Evolutionary conservation across 2,329 filamentous ascomycete genomes (phyloP).

Genomic region (Neofusicoccum sp.): DNA sequence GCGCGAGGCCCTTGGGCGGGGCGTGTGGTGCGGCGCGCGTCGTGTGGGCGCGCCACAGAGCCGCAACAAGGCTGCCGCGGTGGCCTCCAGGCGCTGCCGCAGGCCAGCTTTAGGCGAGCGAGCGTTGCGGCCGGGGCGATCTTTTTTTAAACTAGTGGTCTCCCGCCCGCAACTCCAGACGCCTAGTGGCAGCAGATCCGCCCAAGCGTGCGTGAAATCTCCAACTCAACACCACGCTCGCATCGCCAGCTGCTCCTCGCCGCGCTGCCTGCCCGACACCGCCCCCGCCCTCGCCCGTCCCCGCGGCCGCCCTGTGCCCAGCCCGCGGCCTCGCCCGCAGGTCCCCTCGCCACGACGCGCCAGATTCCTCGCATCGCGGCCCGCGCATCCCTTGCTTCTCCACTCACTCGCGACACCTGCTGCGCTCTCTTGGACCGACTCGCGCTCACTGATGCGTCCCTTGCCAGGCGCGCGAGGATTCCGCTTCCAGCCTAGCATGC

Average conservation of each 20-base stretch:
- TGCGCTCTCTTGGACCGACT: conserved; percentile 23
- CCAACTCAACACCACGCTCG: conserved; percentile 14
- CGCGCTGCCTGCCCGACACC: conserved; percentile 12
- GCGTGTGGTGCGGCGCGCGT: background rate
- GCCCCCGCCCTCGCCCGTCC: conserved; percentile 6
- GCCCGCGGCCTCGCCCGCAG: conserved; percentile 6
- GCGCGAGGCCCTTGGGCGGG: background rate
- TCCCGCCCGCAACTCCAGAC: conserved; percentile 11
- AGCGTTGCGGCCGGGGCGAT: conserved; percentile 1
- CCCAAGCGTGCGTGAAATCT: conserved; percentile 15
- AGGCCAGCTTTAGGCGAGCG: conserved; percentile 5
- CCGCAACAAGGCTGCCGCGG: background rate
- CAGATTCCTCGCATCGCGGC: conserved; percentile 21
- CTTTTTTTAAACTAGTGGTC: background rate
- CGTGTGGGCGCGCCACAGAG: background rate
- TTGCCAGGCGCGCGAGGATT: conserved; percentile 40
- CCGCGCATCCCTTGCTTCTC: conserved; percentile 20
- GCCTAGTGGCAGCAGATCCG: conserved; percentile 13
- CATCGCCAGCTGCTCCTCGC: conserved; percentile 19
- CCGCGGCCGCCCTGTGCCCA: conserved; percentile 10
- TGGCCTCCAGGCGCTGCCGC: background rate
- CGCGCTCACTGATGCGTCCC: conserved; percentile 42
- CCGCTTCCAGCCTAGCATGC: conserved; percentile 43
- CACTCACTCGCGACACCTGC: conserved; percentile 32
- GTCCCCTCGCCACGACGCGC: conserved; percentile 22